phyloP scores from a whole-genome alignment of 78 protist species.

The Dictyostelium capitatum region DNA sequence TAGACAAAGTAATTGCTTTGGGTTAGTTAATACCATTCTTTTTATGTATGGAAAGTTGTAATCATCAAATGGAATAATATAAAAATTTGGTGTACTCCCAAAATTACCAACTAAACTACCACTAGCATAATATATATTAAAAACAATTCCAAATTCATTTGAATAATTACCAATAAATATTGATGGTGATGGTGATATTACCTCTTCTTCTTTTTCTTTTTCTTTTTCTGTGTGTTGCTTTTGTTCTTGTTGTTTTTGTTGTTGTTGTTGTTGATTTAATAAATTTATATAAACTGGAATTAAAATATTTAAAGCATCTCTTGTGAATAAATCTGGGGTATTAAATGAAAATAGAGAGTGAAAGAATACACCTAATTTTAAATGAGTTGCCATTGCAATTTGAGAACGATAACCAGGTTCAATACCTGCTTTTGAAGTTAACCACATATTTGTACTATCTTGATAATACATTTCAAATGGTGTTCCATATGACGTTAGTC shows the following conservation, averaged over 20 bases:
- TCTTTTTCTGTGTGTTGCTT: not conserved
- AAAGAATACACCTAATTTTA: conserved; percentile 52
- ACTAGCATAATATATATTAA: not conserved
- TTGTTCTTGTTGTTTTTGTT: not conserved
- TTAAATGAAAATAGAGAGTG: not conserved
- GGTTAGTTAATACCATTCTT: not conserved
- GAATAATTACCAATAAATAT: not conserved
- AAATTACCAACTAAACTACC: not conserved
- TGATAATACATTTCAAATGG: conserved; percentile 67
- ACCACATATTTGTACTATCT: conserved; percentile 31
- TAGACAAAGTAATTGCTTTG: not conserved
- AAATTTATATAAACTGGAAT: conserved; percentile 27
- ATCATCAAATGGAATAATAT: not conserved
- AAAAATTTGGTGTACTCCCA: not conserved
- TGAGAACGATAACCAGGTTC: conserved; percentile 52
- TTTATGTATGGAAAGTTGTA: not conserved
- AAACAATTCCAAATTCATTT: not conserved
- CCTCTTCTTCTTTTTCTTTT: not conserved
- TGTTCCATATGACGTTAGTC: conserved; percentile 48
- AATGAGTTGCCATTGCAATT: conserved; percentile 14
- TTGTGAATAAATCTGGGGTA: not conserved
- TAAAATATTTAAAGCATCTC: conserved; percentile 8
- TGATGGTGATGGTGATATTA: not conserved
- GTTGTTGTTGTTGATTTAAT: not conserved
- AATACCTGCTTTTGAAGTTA: conserved; percentile 42